These are phyloP conservation scores for Cicer yamashitae DNA, from an alignment of 306 rosid genomes.

Conservation along the genomic window DNA sequence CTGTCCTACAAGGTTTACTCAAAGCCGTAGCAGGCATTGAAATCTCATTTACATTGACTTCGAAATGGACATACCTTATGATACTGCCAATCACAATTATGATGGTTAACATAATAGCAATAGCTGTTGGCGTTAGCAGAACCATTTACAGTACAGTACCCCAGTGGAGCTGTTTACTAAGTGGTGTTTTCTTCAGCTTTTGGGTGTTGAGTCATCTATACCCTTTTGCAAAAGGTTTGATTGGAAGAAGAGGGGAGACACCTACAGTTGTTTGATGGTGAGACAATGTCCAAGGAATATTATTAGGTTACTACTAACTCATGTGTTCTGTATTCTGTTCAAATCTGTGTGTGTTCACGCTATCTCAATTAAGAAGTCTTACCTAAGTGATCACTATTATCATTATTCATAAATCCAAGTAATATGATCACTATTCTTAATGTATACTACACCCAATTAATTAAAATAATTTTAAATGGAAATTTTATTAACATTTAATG, in stretches of 20 bases:
- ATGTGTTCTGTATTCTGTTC: neutral
- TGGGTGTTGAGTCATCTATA: constrained; percentile 95
- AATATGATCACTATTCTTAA: no score
- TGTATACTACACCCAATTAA: no score
- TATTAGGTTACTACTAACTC: neutral
- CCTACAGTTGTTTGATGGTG: constrained; percentile 54
- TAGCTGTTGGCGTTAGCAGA: constrained; percentile 84
- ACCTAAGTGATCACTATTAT: no score
- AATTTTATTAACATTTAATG: no score
- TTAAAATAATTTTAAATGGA: no score
- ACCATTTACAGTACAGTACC: constrained; percentile 85
- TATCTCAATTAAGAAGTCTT: no score
- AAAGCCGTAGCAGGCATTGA: no score
- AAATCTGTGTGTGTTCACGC: no score
- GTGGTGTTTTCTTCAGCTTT: constrained; percentile 97
- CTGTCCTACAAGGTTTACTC: no score
- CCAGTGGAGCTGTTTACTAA: constrained; percentile 84
- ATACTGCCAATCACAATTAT: constrained; percentile 87
- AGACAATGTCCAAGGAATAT: neutral
- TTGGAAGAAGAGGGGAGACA: constrained; percentile 93
- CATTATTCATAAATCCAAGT: no score
- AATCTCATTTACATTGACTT: no score
- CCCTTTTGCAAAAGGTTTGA: constrained; percentile 92
- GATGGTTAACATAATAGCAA: constrained; percentile 86
- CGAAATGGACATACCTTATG: constrained; percentile 76